phyloP scores from a whole-genome alignment of 495 filamentous ascomycete genomes.

The Penicillium argentinense region DNA sequence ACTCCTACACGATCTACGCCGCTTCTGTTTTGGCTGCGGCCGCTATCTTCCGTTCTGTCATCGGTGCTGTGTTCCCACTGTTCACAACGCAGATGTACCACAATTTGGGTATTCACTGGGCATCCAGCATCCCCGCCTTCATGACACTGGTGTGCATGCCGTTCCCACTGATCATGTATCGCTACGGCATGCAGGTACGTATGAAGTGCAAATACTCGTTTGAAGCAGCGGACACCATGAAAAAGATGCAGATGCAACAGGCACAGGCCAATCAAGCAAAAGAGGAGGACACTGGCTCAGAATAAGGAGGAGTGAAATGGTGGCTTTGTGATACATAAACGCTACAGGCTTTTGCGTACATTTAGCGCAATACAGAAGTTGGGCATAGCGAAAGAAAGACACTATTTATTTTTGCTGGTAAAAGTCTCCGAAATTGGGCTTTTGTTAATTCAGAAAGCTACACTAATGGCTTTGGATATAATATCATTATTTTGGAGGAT shows the following conservation, averaged over 20 bases:
- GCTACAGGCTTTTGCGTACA: no score
- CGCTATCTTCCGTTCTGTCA: slow-evolving; percentile 56
- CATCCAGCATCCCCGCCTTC: slow-evolving; percentile 66
- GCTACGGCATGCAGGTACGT: slow-evolving; percentile 60
- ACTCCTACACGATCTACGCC: slow-evolving; percentile 70
- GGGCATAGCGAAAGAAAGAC: no score
- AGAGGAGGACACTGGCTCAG: neutral
- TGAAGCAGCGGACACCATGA: slow-evolving; percentile 45
- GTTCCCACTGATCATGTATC: slow-evolving; percentile 68
- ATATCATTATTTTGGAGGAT: no score
- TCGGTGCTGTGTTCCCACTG: slow-evolving; percentile 72
- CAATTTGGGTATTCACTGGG: slow-evolving; percentile 71
- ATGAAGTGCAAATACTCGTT: slow-evolving; percentile 65
- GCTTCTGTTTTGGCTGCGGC: slow-evolving; percentile 71
- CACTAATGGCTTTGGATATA: no score
- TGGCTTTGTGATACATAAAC: no score
- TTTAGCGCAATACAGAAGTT: no score
- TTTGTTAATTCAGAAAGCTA: no score
- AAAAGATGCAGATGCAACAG: slow-evolving; percentile 11
- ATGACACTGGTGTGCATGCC: slow-evolving; percentile 66
- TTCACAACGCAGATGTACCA: slow-evolving; percentile 71
- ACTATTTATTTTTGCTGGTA: no score
- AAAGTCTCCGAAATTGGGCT: no score
- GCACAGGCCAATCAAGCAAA: neutral
- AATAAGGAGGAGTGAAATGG: neutral